These are phyloP conservation scores for Aspergillus ustus DNA, from an alignment of 2,329 filamentous ascomycete genomes.

Conservation along the genomic window DNA sequence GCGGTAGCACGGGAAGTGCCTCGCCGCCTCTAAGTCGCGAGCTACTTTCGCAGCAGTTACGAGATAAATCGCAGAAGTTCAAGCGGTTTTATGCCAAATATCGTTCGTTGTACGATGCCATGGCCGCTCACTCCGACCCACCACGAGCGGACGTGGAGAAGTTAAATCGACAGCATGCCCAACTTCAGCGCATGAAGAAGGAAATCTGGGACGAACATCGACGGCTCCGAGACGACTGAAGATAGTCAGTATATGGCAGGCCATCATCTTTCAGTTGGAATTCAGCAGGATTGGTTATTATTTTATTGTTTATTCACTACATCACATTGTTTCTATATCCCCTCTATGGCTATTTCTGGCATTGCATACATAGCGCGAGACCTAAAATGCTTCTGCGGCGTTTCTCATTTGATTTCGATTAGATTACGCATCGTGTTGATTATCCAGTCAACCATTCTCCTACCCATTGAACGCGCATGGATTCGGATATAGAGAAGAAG, in stretches of 20 bases:
- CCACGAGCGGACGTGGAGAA: constrained; percentile 57
- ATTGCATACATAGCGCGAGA: constrained; percentile 24
- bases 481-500: constrained; percentile 22
- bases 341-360: constrained; percentile 5
- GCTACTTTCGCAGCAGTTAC: constrained; percentile 43
- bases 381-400: constrained; percentile 19
- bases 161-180: constrained; percentile 59
- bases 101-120: constrained; percentile 57
- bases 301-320: constrained; percentile 9
- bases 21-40: constrained; percentile 45
- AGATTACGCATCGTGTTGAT: constrained; percentile 11
- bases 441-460: constrained; percentile 9
- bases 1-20: constrained; percentile 48
- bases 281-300: constrained; percentile 13
- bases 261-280: constrained; percentile 11
- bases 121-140: constrained; percentile 46
- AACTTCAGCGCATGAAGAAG: constrained; percentile 61
- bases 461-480: constrained; percentile 19
- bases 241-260: constrained; percentile 18
- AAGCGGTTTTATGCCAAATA: constrained; percentile 64
- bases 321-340: constrained; percentile 11
- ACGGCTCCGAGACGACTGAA: constrained; percentile 35
- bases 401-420: constrained; percentile 7
- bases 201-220: constrained; percentile 57
- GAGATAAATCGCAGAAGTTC: constrained; percentile 53